Base-by-base conservation (phyloP, 768 basidiomycete species). In the Sporobolomyces phaffii region DNA sequence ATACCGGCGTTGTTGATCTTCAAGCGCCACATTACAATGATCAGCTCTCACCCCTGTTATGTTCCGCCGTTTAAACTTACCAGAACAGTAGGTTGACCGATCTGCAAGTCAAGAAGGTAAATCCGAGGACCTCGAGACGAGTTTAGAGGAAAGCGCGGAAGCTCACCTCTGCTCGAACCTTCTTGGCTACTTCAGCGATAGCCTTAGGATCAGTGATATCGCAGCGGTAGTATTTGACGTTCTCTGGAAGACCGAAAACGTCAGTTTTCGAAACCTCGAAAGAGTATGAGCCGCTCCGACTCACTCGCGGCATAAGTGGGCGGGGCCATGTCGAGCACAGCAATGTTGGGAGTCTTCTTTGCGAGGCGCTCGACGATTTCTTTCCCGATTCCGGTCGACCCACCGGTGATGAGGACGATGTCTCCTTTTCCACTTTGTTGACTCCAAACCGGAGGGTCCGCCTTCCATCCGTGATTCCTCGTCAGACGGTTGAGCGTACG, bases 1-100 rank as follows among this genome's bases (percentile, higher is more conserved):
- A 69, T 69, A 2, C 68, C 68, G 14, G 68, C 68, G 53, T 69
- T 69, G 59, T 69, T 65, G 59, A 69, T 26, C 65, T 66, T 29
- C 33, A 9, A 43, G 28, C 28, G 36, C 7, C 20, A 45, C 18
- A 45, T 45, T 10, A 41, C 44, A 45, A 20, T 24, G 15, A 24
- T 38, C 48, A 61, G 48, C 15, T 17, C 17, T 5, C 6, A 24
- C 34, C 7, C 14, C 8, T 24, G 18, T 10, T 41, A 41, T 41
- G 40, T 18, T 10, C 11, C 11, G 38, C n/a, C 24, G 8, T 5
- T 22, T 14, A 33, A 5, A 18, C 65, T 33, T 8, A 67, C 58
- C 22, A 69, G 36, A 31, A 69, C 29, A 24, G 68, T 69, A 2
- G 68, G 68, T 38, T 59, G 9, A 22, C 69, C 70, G n/a, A 72